phyloP scores from a whole-genome alignment of 495 filamentous ascomycete genomes.

The Glonium stellatum region DNA sequence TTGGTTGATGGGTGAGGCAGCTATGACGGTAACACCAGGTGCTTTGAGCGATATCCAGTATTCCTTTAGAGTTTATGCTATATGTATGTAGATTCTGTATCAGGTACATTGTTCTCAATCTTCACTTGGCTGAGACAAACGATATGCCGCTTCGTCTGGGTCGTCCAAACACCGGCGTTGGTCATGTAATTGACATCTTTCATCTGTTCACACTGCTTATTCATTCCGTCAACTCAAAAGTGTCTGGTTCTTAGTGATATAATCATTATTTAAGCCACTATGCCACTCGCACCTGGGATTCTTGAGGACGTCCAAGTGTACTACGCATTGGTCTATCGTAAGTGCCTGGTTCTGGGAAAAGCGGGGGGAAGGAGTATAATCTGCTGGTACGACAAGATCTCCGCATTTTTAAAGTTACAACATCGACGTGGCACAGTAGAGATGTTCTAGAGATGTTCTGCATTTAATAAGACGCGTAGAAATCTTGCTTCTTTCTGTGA shows the following conservation, averaged over 20 bases:
- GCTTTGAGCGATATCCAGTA: not conserved
- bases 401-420: not conserved
- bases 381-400: not conserved
- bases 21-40: not conserved
- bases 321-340: not conserved
- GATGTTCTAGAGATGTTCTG: not conserved
- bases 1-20: not conserved
- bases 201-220: too few relatives aligned
- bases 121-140: not conserved
- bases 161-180: too few relatives aligned
- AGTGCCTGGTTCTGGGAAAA: not conserved
- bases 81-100: conserved; percentile 1
- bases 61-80: not conserved
- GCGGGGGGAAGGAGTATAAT: not conserved
- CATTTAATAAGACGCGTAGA: too few relatives aligned
- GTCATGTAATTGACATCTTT: too few relatives aligned
- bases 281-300: too few relatives aligned
- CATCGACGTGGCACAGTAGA: not conserved
- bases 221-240: too few relatives aligned
- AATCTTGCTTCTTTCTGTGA: not conserved
- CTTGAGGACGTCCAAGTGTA: too few relatives aligned
- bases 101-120: not conserved
- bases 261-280: too few relatives aligned
- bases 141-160: too few relatives aligned
- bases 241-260: too few relatives aligned